Base-by-base conservation (phyloP, 345 rosid species). In the Gossypioides kirkii region DNA sequence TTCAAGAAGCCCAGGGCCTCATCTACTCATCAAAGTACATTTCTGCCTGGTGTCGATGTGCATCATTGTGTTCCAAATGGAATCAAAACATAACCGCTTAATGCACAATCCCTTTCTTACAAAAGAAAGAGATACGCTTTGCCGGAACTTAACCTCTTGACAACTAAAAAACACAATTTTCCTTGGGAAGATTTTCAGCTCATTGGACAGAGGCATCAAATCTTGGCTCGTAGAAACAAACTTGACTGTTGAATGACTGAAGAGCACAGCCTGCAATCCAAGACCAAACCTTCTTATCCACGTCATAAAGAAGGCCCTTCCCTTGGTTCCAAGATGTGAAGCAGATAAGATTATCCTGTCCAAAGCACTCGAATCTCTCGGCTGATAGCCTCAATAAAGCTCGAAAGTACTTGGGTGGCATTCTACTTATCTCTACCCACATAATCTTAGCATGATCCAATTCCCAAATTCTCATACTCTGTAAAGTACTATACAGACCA, bases 291-390 rank as follows among this genome's bases (percentile, higher is more conserved):
- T 87, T 94, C 84, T 90, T 94, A 81, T 91, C 96, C 72, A 91
- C 91, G 81, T 94, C 95, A 28, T 91, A 94, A 12, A 94, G 77
- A 71, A 94, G 97, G 54, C 98, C 89, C 72, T 89, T 94, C 59
- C 98, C 94, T 75, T 90, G 97, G 80, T 94, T 94, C 97, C 98
- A 91, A 17, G 96, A 94, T 32, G 98, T 94, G 77, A 94, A 94
- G 75, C 97, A 91, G 23, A 94, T 91, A 78, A 90, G 85, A 50
- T 94, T 91, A 76, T 94, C 98, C 86, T 94, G 97, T 46, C 97
- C 98, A 82, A 91, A 89, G 86, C 98, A 94, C 84, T 94, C 96
- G 61, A 94, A 91, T 55, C 94, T 88, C 85, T 94, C 98, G 52
- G 98, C 97, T 16, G 98, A 94, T 75, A 91, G 81, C 77, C 96